Evolutionary conservation across 306 rosid genomes (phyloP), one percentile per base, ranked within the genome.

Genomic region (Hippophae gyantsensis): DNA sequence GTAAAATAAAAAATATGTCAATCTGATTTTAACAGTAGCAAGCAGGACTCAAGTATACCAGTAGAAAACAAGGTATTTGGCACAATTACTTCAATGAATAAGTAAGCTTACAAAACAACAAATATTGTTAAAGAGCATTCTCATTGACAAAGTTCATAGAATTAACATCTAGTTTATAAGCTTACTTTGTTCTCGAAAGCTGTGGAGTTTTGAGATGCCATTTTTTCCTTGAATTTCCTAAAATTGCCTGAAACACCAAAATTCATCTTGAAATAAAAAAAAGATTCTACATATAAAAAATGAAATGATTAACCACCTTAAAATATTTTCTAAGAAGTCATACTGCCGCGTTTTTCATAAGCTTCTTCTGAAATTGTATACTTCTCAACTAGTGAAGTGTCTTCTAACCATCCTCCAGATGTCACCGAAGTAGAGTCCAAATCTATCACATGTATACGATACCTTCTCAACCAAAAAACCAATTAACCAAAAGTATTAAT

Each of bases 371-470:
- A 87, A 65, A 90, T 87, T 27, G 76, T 57, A 61, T 76, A 90
- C 71, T 90, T 87, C 69, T 92, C 93, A 10, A 92, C 98, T 67
- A 88, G 65, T 6, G 98, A 87, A 60, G 93, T 92, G 74, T 92
- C 95, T 81, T 92, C 98, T 40, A 87, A 76, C 98, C 98, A 92
- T 54, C 98, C 96, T 58, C 98, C 96, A 13, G 96, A 81, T 5
- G 96, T 83, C 55, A 92, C 79, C 52, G 98, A 92, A 7, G 93
- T 63, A 25, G 98, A 95, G 60, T 92, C 95, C 68, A 83, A 79
- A 76, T 92, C 98, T 63, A 85, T 56, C 64, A 87, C 69, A 58
- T 87, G 95, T 66, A 92, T 57, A 59, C 93, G 79, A 74, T 68
- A 90, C 74, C 97, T 86, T 74, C 38, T 48, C 47, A 73, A 25